Conservation (phyloP, 2,329 filamentous ascomycete species). For the Camillea tinctor region DNA sequence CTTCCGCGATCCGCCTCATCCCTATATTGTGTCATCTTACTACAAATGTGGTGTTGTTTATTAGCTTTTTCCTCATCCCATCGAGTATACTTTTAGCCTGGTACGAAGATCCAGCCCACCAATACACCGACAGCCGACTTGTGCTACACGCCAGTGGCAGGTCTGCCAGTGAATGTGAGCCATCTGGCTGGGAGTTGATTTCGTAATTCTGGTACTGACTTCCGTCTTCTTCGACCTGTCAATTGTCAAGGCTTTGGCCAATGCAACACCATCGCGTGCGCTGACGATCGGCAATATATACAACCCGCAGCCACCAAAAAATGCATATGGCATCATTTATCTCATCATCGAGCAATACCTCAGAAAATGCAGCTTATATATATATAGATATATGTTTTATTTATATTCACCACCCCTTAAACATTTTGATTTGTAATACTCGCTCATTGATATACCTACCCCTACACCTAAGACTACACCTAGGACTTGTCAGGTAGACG, state of each 20-base stretch:
- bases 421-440: too few species aligned
- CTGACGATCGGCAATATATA: constrained; percentile 8
- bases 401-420: too few species aligned
- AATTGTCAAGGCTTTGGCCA: constrained; percentile 7
- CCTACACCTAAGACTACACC: too few species aligned
- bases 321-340: too few species aligned
- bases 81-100: background rate
- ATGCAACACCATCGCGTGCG: constrained; percentile 20
- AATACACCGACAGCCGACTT: constrained; percentile 15
- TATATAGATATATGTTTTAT: too few species aligned
- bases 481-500: too few species aligned
- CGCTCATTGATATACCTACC: too few species aligned
- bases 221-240: constrained; percentile 4
- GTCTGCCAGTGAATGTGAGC: constrained; percentile 2
- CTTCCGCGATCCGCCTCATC: background rate
- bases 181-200: background rate
- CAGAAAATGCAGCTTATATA: too few species aligned
- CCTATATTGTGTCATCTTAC: background rate
- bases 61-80: background rate
- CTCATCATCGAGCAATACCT: too few species aligned
- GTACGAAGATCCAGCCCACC: background rate
- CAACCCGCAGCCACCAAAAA: too few species aligned
- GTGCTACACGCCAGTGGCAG: background rate
- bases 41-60: background rate
- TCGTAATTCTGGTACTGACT: background rate